Conservation (phyloP, 495 filamentous ascomycete species). For the Penicillium robsamsonii region DNA sequence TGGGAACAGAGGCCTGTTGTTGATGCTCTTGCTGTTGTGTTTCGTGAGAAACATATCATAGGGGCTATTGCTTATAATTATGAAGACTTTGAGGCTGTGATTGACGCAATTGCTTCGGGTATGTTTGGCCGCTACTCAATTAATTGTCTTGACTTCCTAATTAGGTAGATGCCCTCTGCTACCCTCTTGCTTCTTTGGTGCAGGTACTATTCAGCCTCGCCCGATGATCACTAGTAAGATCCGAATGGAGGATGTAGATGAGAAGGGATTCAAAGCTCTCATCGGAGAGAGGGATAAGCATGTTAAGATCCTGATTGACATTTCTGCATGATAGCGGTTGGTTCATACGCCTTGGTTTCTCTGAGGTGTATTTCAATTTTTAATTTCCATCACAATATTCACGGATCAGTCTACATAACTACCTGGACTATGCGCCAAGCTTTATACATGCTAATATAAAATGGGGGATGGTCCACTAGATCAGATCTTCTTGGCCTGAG, state of each 20-base stretch:
- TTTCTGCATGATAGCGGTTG: slow-evolving; percentile 10
- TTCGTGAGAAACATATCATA: slow-evolving; percentile 27
- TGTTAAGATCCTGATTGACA: slow-evolving; percentile 51
- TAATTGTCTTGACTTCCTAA: neutral
- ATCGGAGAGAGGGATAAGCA: slow-evolving; percentile 55
- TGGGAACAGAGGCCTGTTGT: slow-evolving; percentile 28
- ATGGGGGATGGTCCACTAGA: too few relatives aligned
- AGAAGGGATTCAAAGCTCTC: slow-evolving; percentile 53
- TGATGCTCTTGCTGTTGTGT: slow-evolving; percentile 24
- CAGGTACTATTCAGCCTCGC: slow-evolving; percentile 29
- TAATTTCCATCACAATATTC: neutral
- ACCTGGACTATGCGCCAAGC: neutral
- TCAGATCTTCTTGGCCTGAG: neutral
- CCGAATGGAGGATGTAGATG: slow-evolving; percentile 48
- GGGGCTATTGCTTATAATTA: slow-evolving; percentile 40
- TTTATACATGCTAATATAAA: neutral
- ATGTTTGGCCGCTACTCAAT: slow-evolving; percentile 12
- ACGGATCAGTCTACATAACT: neutral
- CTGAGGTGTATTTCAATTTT: neutral
- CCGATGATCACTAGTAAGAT: slow-evolving; percentile 58
- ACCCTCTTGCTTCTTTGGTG: slow-evolving; percentile 25
- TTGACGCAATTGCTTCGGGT: slow-evolving; percentile 51
- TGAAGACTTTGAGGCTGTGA: slow-evolving; percentile 55
- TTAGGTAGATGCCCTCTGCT: slow-evolving; percentile 22
- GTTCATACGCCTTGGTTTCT: neutral